A percentile compares a stretch with the other conserved stretches of the same genome.
Evolutionary conservation across 2,329 filamentous ascomycete genomes (phyloP).

Genomic region (Graphiopsis chlorocephala): DNA sequence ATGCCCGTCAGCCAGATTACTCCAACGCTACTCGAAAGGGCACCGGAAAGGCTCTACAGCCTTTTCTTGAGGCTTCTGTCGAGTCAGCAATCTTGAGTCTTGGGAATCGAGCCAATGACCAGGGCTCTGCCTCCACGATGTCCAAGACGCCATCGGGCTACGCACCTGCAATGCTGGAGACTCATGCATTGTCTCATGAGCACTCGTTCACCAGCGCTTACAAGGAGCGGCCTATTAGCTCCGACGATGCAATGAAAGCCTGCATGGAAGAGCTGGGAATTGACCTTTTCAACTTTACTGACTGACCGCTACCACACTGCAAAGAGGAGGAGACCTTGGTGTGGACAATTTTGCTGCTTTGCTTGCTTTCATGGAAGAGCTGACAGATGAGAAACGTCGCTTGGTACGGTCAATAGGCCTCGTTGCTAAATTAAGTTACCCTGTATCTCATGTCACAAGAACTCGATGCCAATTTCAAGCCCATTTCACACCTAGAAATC

Average conservation of each 20-base stretch:
- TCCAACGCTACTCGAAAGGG: not conserved
- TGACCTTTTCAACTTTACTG: conserved; percentile 27
- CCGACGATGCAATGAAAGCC: conserved; percentile 24
- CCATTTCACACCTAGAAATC: not conserved
- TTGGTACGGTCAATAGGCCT: not conserved
- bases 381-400: not conserved
- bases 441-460: not conserved
- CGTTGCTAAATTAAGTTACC: not conserved
- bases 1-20: not conserved
- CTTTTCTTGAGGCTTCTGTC: conserved; percentile 10
- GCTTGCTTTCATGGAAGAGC: not conserved
- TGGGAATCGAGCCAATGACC: not conserved
- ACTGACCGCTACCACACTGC: conserved; percentile 14
- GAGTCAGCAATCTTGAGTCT: not conserved
- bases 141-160: not conserved
- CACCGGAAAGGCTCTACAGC: no score
- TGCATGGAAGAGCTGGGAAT: conserved; percentile 29
- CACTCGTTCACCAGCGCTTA: not conserved
- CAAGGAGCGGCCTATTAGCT: not conserved
- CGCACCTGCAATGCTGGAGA: not conserved
- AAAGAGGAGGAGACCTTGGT: not conserved
- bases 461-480: not conserved
- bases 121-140: not conserved
- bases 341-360: not conserved
- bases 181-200: not conserved